Base-by-base conservation (phyloP, 768 basidiomycete species). In the Floccularia luteovirens region DNA sequence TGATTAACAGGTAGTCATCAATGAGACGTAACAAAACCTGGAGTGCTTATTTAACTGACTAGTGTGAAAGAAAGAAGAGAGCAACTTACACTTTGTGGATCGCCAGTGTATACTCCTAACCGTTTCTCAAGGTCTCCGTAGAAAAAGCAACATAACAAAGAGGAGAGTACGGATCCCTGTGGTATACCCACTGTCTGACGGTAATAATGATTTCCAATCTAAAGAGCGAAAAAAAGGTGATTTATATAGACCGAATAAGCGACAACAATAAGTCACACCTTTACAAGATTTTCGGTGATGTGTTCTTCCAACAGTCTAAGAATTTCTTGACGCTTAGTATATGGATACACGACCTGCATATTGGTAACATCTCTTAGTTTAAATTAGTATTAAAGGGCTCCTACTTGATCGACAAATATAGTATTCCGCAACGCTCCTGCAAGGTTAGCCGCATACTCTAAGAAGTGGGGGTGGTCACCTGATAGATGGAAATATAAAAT, bases 161-260 rank as follows among this genome's bases (percentile, higher is more conserved):
- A 75, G 5, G 92, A 96, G n/a, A 98, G 63, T n/a, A 92, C 79
- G 2, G 93, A 97, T 16, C 96, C 96, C 59, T 99, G 96, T 1
- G 96, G 94, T 17, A 99, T 99, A 2, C 96, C 96, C 21, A 89
- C 75, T n/a, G 73, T 75, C 58, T 99, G 96, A 10, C 84, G 79
- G 55, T 84, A 94, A 53, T 83, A 90, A 30, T 74, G 60, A n/a
- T 62, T 50, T 1, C 86, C 88, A 38, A 96, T 91, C 90, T 94
- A 47, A 12, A 24, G 19, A 27, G 23, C 27, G 24, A 45, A 23
- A 31, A 31, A n/a, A n/a, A n/a, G n/a, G n/a, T n/a, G n/a, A n/a
- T n/a, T 27, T 44, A 35, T 47, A 20, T 30, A 14, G 14, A 44
- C 10, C 13, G 2, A 10, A 13, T 19, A 32, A 36, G 17, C 2